Evolutionary conservation across 495 filamentous ascomycete genomes (phyloP), one percentile per base, ranked within the genome.

Genomic region (Penicillium robsamsonii): DNA sequence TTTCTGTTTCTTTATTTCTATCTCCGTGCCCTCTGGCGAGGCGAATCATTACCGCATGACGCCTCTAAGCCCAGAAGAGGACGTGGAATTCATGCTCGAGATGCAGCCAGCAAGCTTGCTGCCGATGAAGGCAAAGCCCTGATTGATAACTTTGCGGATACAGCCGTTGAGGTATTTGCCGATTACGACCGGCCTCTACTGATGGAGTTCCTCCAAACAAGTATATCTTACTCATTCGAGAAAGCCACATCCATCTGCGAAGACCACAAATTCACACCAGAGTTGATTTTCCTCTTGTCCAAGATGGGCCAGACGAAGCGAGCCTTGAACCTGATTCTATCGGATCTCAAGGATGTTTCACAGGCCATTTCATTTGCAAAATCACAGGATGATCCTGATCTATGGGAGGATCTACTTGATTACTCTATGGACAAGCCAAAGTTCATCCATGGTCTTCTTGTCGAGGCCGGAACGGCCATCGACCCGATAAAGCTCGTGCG

Each of bases 391-490:
- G 93, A 97, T 56, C 83, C 84, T 0, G 89, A 93, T 61, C 80
- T 98, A 0, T 98, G 94, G 94, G 87, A 96, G 58, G 94, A 98
- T 63, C 80, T 98, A 10, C 84, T 98, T 20, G 83, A 92, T 56
- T 97, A 97, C 74, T 88, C 84, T 22, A 97, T 98, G 95, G 90
- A 96, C 70, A 96, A 96, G 60, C 94, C 94, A 0, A 81, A 81
- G 13, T 98, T 98, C 74, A 96, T 98, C 54, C 86, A 90, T 17
- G 95, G 89, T 3, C 76, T 98, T 8, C 82, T 98, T 2, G 90
- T 96, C 59, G 91, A 97, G 70, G 92, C 95, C 5, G 94, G 95
- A 12, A 96, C 92, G 4, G 82, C 90, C 4, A 92, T 97, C 49
- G 85, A 96, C 61, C 93, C 93, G 0, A 88, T 96, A 56, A 88